Conservation (phyloP, 805 yeast genomes). For the Naumovozyma castellii region DNA sequence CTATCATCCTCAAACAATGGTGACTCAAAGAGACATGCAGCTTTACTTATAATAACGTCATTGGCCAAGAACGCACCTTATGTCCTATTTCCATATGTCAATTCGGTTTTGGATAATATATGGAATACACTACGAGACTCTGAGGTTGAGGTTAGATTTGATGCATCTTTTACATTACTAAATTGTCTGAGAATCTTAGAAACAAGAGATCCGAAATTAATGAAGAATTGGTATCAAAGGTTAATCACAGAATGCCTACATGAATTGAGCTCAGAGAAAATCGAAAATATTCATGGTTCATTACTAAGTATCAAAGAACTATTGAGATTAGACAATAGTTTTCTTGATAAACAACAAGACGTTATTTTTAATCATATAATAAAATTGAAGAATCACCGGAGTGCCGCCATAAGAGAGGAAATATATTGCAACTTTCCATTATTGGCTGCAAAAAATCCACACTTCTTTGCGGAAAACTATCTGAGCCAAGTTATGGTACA, state of each 20-base stretch:
- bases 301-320: slow-evolving; percentile 69
- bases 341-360: slow-evolving; percentile 58
- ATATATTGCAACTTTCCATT: slow-evolving; percentile 69
- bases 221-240: slow-evolving; percentile 62
- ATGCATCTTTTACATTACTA: slow-evolving; percentile 69
- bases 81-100: slow-evolving; percentile 60
- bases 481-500: slow-evolving; percentile 70
- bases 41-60: slow-evolving; percentile 67
- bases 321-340: slow-evolving; percentile 58
- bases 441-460: slow-evolving; percentile 65
- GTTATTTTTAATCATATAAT: slow-evolving; percentile 68
- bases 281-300: slow-evolving; percentile 74
- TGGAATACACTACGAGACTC: slow-evolving; percentile 79
- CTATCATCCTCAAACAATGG: slow-evolving; percentile 12
- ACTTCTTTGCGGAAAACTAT: slow-evolving; percentile 64
- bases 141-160: slow-evolving; percentile 58
- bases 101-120: slow-evolving; percentile 63
- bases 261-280: slow-evolving; percentile 38
- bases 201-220: slow-evolving; percentile 60
- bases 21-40: slow-evolving; percentile 68
- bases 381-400: slow-evolving; percentile 62
- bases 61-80: slow-evolving; percentile 80
- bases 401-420: slow-evolving; percentile 63
- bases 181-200: slow-evolving; percentile 67
- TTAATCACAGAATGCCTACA: slow-evolving; percentile 54